Evolutionary conservation across 257 asterid species (phyloP).

Genomic region (Nicotiana sylvestris): DNA sequence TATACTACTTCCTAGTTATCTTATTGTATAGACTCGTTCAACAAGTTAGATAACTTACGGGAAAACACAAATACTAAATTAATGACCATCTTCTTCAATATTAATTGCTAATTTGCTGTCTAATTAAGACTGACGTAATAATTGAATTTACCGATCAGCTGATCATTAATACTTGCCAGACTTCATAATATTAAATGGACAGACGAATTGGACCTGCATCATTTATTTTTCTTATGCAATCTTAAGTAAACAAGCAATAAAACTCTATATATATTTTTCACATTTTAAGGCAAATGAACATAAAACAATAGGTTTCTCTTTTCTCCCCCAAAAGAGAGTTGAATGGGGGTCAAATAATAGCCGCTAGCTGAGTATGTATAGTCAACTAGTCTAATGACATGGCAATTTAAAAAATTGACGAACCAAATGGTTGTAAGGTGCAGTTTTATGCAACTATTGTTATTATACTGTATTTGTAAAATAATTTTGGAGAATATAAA

Average conservation of each 20-base stretch:
- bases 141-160: not conserved
- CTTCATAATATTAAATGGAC: no score
- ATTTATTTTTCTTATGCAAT: not conserved
- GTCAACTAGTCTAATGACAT: no score
- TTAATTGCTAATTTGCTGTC: not conserved
- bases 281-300: not conserved
- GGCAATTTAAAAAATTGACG: no score
- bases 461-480: no score
- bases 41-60: not conserved
- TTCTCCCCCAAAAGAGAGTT: no score
- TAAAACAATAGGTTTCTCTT: not conserved
- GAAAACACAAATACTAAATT: not conserved
- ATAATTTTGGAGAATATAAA: no score
- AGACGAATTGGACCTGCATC: not conserved
- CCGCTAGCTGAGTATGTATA: no score
- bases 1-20: not conserved
- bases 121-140: not conserved
- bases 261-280: not conserved
- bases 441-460: no score
- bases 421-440: no score
- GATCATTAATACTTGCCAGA: not conserved
- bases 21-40: not conserved
- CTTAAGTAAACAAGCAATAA: not conserved
- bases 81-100: not conserved
- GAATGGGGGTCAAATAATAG: no score